A percentile compares a stretch with the other conserved stretches of the same genome.
Evolutionary conservation across 2,329 filamentous ascomycete species (phyloP).

Genomic region (Podosphaera aphanis): DNA sequence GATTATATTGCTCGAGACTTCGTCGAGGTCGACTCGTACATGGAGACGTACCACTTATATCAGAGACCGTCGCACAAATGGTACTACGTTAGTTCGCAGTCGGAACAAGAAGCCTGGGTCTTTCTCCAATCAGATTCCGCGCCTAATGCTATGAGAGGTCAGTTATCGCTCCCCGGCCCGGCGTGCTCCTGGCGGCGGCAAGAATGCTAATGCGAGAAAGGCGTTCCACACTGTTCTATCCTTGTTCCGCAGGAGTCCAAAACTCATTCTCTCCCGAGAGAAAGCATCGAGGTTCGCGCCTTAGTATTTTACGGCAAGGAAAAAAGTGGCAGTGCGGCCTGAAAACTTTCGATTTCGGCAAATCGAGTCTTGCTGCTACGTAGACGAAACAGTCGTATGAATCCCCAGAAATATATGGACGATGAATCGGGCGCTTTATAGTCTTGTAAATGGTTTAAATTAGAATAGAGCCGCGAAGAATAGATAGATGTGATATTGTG

Average conservation of each 20-base stretch:
- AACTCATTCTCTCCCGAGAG: conserved; percentile 93
- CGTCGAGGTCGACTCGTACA: neutral
- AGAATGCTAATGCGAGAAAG: neutral
- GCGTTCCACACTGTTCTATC: conserved; percentile 25
- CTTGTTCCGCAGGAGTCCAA: conserved; percentile 85
- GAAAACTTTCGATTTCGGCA: too few relatives aligned
- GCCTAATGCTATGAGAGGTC: neutral
- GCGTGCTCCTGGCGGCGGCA: too few relatives aligned
- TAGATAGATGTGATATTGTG: too few relatives aligned
- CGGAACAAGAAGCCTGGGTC: neutral
- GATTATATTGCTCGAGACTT: neutral
- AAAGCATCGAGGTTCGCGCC: conserved; percentile 86
- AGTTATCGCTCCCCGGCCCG: too few relatives aligned
- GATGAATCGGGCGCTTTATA: too few relatives aligned
- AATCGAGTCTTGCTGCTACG: too few relatives aligned
- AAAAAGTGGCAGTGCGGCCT: too few relatives aligned
- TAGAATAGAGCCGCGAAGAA: too few relatives aligned
- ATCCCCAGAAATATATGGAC: too few relatives aligned
- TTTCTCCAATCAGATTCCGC: neutral
- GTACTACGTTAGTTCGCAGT: neutral
- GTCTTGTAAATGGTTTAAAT: too few relatives aligned
- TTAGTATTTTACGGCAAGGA: conserved; percentile 70
- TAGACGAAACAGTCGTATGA: too few relatives aligned
- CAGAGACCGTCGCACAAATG: neutral
- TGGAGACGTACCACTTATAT: neutral